These are phyloP conservation scores for Umbelopsis sp. DNA, from an alignment of 192 early-diverging fungal genomes.

Conservation along the genomic window DNA sequence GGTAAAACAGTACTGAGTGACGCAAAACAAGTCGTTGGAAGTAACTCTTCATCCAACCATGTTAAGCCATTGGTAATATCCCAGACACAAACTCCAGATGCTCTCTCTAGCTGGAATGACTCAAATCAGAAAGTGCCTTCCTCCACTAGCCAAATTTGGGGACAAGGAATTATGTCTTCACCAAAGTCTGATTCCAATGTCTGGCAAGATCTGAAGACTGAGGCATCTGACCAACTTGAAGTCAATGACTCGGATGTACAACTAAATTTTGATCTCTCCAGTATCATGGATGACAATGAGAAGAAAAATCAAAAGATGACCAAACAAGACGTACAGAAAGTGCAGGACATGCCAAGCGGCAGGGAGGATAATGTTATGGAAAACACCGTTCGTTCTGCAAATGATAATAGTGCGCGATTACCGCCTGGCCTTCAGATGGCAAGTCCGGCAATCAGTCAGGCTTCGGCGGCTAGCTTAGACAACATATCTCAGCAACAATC, in stretches of 20 bases:
- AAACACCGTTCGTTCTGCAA: background rate
- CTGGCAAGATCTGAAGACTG: too few species aligned
- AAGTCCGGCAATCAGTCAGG: background rate
- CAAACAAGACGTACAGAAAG: background rate
- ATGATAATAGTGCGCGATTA: background rate
- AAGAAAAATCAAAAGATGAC: background rate
- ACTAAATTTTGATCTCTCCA: background rate
- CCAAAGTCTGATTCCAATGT: too few species aligned
- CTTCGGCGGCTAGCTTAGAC: background rate
- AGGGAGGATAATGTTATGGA: background rate
- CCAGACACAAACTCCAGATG: background rate
- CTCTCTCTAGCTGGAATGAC: background rate
- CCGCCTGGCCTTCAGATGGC: background rate
- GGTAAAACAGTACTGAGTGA: too few species aligned
- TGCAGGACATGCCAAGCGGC: background rate
- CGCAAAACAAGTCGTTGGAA: too few species aligned
- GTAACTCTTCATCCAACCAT: too few species aligned
- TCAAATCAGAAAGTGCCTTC: background rate
- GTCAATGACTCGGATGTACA: background rate
- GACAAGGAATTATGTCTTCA: background rate
- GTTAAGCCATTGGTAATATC: background rate
- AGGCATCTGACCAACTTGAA: background rate
- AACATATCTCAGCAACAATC: constrained; percentile 3
- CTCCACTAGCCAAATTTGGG: background rate
- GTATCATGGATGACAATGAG: background rate